Evolutionary conservation across 2,329 filamentous ascomycete genomes (phyloP).

Genomic region (Plenodomus tracheiphilus): DNA sequence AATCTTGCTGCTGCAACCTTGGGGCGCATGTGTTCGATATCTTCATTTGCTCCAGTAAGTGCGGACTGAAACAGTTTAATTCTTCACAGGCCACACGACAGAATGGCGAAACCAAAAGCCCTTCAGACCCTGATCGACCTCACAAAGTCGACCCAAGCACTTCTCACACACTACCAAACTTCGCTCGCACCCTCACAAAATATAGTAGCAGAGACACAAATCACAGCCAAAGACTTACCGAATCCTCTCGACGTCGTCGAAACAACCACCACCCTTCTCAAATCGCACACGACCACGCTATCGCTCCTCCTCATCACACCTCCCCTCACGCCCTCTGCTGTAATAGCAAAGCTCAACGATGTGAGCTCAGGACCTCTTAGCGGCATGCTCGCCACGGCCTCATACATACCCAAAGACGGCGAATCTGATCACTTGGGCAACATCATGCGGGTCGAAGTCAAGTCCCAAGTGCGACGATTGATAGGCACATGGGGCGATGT

Average conservation of each 20-base stretch:
- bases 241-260: slow-evolving; percentile 68
- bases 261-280: slow-evolving; percentile 72
- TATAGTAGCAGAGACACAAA: slow-evolving; percentile 6
- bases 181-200: slow-evolving; percentile 32
- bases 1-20: background rate
- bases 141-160: slow-evolving; percentile 41
- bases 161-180: slow-evolving; percentile 42
- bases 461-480: slow-evolving; percentile 61
- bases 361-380: slow-evolving; percentile 75
- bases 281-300: slow-evolving; percentile 83
- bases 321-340: slow-evolving; percentile 80
- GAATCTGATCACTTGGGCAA: slow-evolving; percentile 27
- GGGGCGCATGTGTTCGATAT: too few species aligned
- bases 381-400: slow-evolving; percentile 65
- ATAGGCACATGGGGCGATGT: slow-evolving; percentile 66
- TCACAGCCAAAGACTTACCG: slow-evolving; percentile 24
- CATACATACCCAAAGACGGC: slow-evolving; percentile 15
- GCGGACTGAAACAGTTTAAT: too few species aligned
- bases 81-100: too few species aligned
- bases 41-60: too few species aligned
- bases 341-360: slow-evolving; percentile 70
- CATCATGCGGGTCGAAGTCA: slow-evolving; percentile 66
- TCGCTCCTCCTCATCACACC: slow-evolving; percentile 84
- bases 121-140: slow-evolving; percentile 37
- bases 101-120: slow-evolving; percentile 31